These are phyloP conservation scores for Aspergillus sparsus DNA, from an alignment of 495 filamentous ascomycete species.

Conservation along the genomic window DNA sequence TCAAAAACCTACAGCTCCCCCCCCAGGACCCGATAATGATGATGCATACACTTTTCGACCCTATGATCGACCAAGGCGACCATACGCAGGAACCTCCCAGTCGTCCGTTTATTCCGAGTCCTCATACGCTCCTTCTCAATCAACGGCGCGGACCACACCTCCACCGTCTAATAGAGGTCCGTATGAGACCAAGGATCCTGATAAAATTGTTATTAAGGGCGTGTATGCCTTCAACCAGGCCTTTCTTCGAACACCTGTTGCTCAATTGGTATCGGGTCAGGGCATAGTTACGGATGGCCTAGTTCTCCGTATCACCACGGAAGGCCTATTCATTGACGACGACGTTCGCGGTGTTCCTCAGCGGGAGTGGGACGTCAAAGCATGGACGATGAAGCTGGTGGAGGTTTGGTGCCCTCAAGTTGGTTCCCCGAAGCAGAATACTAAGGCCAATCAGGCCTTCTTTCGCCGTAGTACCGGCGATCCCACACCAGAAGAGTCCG, in stretches of 20 bases:
- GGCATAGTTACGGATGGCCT: slow-evolving; percentile 82
- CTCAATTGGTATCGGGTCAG: slow-evolving; percentile 74
- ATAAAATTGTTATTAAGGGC: slow-evolving; percentile 91
- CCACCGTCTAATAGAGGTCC: slow-evolving; percentile 72
- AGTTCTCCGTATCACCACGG: slow-evolving; percentile 79
- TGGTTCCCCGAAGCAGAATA: slow-evolving; percentile 24
- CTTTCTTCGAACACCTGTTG: slow-evolving; percentile 75
- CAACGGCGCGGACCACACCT: slow-evolving; percentile 82
- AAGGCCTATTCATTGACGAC: slow-evolving; percentile 95
- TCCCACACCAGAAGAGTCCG: slow-evolving; percentile 62
- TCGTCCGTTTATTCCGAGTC: slow-evolving; percentile 78
- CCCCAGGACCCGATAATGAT: slow-evolving; percentile 63
- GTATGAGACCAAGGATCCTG: slow-evolving; percentile 84
- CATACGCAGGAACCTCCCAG: slow-evolving; percentile 46
- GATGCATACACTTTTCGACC: slow-evolving; percentile 76
- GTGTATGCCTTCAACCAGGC: slow-evolving; percentile 88
- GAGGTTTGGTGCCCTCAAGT: slow-evolving; percentile 81
- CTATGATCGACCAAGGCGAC: slow-evolving; percentile 71
- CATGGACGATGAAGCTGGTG: slow-evolving; percentile 89
- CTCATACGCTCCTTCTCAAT: slow-evolving; percentile 77
- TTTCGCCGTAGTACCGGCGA: slow-evolving; percentile 36
- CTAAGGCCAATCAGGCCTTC: slow-evolving; percentile 36
- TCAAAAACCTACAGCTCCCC: slow-evolving; percentile 58
- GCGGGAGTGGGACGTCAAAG: slow-evolving; percentile 97
- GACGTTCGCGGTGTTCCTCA: slow-evolving; percentile 83